Evolutionary conservation across 192 early-diverging fungal species (phyloP).

Genomic region (Linnemannia hyalina): DNA sequence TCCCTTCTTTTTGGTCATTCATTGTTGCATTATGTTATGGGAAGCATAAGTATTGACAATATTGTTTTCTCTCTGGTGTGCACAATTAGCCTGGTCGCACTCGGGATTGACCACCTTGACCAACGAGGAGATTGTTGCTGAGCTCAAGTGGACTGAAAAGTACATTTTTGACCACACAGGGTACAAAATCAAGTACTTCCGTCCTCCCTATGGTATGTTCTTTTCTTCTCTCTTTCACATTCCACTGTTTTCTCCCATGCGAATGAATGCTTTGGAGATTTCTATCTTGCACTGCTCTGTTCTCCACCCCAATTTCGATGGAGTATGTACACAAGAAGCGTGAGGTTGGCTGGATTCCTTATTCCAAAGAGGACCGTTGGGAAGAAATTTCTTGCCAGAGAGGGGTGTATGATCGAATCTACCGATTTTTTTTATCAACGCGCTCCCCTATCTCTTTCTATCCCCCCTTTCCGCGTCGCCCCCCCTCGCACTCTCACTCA

Average conservation of each 20-base stretch:
- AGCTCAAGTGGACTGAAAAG: constrained; percentile 74
- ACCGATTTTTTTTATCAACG: not conserved
- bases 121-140: constrained; percentile 76
- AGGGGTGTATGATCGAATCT: not conserved
- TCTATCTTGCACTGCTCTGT: not conserved
- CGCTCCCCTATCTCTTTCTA: not conserved
- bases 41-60: not conserved
- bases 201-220: constrained; percentile 51
- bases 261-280: not conserved
- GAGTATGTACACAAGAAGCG: not conserved
- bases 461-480: not conserved
- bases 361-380: constrained; percentile 30
- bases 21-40: not conserved
- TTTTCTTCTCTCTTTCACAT: not conserved
- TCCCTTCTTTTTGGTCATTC: not conserved
- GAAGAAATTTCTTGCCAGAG: not conserved
- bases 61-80: not conserved
- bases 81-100: constrained; percentile 68
- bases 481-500: not conserved
- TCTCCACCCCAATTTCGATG: not conserved
- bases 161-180: constrained; percentile 66
- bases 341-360: constrained; percentile 4
- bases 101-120: constrained; percentile 70
- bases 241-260: not conserved
- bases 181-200: constrained; percentile 60